phyloP scores from a whole-genome alignment of 805 yeast genomes.

The Saccharomycopsis guyanensis region DNA sequence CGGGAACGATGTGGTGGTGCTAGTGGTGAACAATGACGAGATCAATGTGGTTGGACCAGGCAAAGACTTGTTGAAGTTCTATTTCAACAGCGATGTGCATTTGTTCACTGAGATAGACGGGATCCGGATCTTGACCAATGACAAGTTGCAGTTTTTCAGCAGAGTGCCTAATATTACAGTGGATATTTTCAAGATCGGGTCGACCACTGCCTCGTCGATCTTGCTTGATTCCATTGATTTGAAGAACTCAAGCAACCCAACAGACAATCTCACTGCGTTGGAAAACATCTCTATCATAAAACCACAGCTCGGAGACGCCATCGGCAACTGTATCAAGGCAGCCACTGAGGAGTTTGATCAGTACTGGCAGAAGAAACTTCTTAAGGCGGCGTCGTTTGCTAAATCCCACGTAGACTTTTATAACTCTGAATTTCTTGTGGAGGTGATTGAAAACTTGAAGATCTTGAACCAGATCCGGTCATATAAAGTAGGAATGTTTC shows the following conservation, averaged over 20 bases:
- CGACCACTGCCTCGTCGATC: constrained; percentile 75
- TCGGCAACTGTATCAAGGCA: constrained; percentile 63
- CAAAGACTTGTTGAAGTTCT: constrained; percentile 42
- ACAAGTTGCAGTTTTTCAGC: constrained; percentile 51
- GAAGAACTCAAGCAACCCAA: constrained; percentile 14
- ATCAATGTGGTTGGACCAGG: constrained; percentile 67
- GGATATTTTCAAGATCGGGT: constrained; percentile 73
- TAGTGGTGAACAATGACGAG: constrained; percentile 53
- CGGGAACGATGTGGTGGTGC: constrained; percentile 71
- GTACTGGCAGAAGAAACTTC: constrained; percentile 68
- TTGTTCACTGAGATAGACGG: constrained; percentile 61
- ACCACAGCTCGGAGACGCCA: constrained; percentile 46
- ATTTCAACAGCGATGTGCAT: constrained; percentile 34
- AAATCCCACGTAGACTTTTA: constrained; percentile 51
- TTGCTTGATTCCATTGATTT: constrained; percentile 67
- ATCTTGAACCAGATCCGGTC: constrained; percentile 65
- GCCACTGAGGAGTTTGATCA: constrained; percentile 73
- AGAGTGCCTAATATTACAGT: constrained; percentile 52
- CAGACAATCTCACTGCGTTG: constrained; percentile 20
- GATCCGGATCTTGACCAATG: constrained; percentile 51
- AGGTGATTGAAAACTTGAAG: constrained; percentile 52
- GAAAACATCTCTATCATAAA: constrained; percentile 25
- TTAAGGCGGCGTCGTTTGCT: constrained; percentile 83
- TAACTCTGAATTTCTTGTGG: constrained; percentile 55
- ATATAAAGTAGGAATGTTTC: constrained; percentile 55